phyloP scores from a whole-genome alignment of 2,329 filamentous ascomycete species.

The Cryphonectria nitschkei region DNA sequence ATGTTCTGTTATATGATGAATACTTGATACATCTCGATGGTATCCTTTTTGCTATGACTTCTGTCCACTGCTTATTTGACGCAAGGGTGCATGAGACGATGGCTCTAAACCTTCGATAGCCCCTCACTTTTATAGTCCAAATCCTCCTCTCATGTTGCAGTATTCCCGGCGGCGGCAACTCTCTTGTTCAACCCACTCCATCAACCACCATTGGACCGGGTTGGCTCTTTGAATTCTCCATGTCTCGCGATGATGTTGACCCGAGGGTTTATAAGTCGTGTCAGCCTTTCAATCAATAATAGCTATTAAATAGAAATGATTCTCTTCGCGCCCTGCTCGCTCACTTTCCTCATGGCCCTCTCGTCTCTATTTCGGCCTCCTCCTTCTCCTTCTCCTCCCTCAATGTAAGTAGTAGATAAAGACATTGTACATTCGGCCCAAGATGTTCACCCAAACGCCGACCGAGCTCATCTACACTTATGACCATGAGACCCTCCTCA shows the following conservation, averaged over 20 bases:
- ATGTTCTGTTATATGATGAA: neutral
- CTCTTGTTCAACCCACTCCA: neutral
- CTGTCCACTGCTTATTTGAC: neutral
- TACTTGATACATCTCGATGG: neutral
- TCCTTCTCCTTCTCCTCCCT: neutral
- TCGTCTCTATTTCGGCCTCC: no score
- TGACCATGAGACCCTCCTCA: slow-evolving; percentile 51
- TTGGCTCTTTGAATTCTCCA: neutral
- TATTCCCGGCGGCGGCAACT: neutral
- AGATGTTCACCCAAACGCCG: slow-evolving; percentile 28
- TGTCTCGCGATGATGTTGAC: slow-evolving; percentile 23
- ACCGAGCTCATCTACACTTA: slow-evolving; percentile 35
- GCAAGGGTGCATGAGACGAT: slow-evolving; percentile 4
- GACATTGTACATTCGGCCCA: neutral
- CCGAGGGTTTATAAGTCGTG: slow-evolving; percentile 2
- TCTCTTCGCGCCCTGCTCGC: neutral
- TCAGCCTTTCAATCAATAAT: neutral
- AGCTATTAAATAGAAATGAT: neutral
- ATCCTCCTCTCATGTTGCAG: neutral
- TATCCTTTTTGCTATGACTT: neutral
- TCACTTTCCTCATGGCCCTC: neutral
- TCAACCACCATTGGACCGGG: slow-evolving; percentile 16
- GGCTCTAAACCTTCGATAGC: neutral
- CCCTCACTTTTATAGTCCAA: slow-evolving; percentile 1
- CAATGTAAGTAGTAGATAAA: neutral